These are phyloP conservation scores for Lentinula guzmanii DNA, from an alignment of 768 basidiomycete genomes.

Conservation along the genomic window DNA sequence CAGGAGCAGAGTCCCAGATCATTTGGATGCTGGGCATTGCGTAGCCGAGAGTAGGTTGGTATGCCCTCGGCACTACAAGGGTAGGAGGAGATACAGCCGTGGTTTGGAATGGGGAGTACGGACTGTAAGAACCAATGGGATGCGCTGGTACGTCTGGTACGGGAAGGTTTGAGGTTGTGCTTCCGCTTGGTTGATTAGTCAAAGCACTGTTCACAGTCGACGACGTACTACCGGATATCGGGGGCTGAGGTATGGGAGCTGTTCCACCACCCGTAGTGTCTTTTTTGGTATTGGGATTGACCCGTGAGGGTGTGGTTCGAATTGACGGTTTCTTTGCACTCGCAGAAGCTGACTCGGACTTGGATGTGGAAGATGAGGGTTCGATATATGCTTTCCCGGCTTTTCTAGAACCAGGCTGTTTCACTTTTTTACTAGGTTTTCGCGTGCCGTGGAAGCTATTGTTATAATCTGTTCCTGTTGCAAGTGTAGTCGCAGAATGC, in stretches of 20 bases:
- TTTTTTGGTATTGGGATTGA: not conserved
- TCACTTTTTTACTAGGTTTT: not conserved
- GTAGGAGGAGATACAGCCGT: not conserved
- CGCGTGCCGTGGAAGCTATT: not conserved
- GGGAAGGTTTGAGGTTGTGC: not conserved
- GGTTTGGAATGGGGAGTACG: not conserved
- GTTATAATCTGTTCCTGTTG: not conserved
- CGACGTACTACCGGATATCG: not conserved
- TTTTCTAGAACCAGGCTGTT: not conserved
- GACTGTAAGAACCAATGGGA: not conserved
- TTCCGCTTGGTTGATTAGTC: not conserved
- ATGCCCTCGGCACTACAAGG: not conserved
- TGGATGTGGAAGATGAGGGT: not conserved
- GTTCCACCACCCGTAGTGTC: not conserved
- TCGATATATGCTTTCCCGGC: too few species aligned
- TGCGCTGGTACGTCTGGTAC: not conserved
- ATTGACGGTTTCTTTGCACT: not conserved
- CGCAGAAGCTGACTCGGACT: not conserved
- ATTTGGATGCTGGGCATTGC: not conserved
- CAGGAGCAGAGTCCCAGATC: not conserved
- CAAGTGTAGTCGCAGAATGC: not conserved
- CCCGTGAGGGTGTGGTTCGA: not conserved
- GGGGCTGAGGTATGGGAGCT: not conserved
- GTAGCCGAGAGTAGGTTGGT: not conserved
- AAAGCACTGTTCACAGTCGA: not conserved